phyloP scores from a whole-genome alignment of 768 basidiomycete species.

The Amanita inopinata region DNA sequence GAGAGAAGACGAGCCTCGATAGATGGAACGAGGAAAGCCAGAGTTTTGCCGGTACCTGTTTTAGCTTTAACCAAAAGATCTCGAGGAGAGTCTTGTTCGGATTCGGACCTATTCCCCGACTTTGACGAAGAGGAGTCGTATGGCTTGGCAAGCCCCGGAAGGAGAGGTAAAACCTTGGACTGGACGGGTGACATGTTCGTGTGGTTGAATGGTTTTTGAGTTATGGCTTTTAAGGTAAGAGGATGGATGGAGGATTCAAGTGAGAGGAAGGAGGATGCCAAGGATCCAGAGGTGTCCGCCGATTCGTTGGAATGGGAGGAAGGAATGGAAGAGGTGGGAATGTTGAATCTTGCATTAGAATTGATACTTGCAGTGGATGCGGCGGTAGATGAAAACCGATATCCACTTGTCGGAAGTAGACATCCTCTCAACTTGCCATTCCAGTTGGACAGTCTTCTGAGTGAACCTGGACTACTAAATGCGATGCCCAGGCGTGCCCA shows the following conservation, averaged over 20 bases:
- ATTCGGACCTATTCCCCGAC: no score
- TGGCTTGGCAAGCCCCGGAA: conserved; percentile 59
- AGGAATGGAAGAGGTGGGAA: no score
- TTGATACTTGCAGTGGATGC: no score
- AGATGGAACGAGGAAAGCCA: conserved; percentile 82
- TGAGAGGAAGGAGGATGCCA: conserved; percentile 25
- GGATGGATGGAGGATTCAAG: conserved; percentile 29
- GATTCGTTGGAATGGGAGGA: no score
- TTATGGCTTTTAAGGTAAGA: conserved; percentile 49
- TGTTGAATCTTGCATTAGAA: no score
- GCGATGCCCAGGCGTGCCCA: no score
- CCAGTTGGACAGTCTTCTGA: no score
- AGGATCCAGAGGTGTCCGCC: conserved; percentile 15
- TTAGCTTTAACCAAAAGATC: conserved; percentile 84
- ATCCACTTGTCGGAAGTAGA: no score
- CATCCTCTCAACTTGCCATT: no score
- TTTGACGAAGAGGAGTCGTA: no score
- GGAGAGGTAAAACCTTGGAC: conserved; percentile 61
- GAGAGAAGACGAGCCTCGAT: conserved; percentile 64
- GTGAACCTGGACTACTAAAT: no score
- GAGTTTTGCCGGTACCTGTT: conserved; percentile 85
- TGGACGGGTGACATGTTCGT: conserved; percentile 76
- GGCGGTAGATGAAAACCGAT: no score
- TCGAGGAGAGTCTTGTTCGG: conserved; percentile 25
- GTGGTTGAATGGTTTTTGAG: conserved; percentile 53